A percentile compares a stretch with the other conserved stretches of the same genome.
Conservation (phyloP, 306 rosid species). For the Heteromeles arbutifolia region DNA sequence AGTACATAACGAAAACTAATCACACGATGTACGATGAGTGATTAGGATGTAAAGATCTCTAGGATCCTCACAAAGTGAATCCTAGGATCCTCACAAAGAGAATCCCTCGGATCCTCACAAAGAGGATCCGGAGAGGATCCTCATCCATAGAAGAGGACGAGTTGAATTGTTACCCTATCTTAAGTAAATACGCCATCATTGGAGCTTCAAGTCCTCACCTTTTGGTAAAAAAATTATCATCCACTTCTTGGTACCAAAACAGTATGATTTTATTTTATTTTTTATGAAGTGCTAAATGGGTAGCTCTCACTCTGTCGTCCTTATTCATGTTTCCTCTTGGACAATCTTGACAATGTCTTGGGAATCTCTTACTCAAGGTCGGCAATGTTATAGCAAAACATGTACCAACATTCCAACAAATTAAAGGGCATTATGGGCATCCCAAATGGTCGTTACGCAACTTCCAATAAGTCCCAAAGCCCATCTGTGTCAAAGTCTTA, state of each 20-base stretch:
- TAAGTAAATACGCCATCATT: neutral
- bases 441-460: constrained; percentile 11
- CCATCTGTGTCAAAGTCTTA: neutral
- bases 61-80: no score
- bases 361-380: constrained; percentile 21
- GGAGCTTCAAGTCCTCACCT: neutral
- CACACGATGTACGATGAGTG: no score
- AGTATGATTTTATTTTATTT: neutral
- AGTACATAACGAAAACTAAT: no score
- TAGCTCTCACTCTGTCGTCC: constrained; percentile 5
- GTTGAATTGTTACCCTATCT: neutral
- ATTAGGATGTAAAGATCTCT: no score
- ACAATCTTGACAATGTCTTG: neutral
- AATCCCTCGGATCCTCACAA: no score
- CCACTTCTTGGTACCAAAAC: neutral
- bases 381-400: constrained; percentile 15
- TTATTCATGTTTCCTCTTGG: constrained; percentile 6
- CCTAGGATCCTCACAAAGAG: no score
- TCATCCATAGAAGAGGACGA: neutral
- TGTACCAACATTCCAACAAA: constrained; percentile 22
- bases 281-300: neutral
- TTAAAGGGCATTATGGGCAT: constrained; percentile 9
- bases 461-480: neutral
- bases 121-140: no score
- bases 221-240: neutral